phyloP scores from a whole-genome alignment of 1,284 basidiomycete species.

The Xerocomus minutiporus region DNA sequence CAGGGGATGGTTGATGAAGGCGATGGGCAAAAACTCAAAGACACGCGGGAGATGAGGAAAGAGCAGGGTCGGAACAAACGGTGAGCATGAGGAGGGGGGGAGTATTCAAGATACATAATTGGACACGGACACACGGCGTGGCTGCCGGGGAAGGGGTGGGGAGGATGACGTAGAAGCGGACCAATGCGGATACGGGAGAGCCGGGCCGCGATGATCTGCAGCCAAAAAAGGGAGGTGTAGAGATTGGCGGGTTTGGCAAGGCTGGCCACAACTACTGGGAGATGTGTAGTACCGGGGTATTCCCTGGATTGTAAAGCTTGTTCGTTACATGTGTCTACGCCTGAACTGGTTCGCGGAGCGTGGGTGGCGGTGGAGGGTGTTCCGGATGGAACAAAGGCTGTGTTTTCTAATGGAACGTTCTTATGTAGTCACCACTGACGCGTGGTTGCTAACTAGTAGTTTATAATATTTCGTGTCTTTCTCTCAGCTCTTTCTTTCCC shows the following conservation, averaged over 20 bases:
- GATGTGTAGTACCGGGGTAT: background rate
- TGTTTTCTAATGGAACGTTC: slow-evolving; percentile 33
- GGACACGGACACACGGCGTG: slow-evolving; percentile 17
- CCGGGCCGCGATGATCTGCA: slow-evolving; percentile 25
- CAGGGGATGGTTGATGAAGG: background rate
- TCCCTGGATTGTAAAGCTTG: background rate
- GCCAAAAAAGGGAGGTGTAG: slow-evolving; percentile 20
- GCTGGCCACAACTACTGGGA: background rate
- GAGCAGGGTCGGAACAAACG: background rate
- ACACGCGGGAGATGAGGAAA: background rate
- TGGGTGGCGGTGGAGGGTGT: slow-evolving; percentile 14
- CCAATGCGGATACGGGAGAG: background rate
- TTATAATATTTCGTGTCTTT: background rate
- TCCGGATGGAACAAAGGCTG: slow-evolving; percentile 27
- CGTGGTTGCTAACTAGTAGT: no score
- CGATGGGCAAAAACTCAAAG: background rate
- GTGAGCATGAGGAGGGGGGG: slow-evolving; percentile 1
- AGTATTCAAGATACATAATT: slow-evolving; percentile 20
- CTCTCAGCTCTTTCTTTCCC: background rate
- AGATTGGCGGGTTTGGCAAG: background rate
- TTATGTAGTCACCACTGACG: background rate
- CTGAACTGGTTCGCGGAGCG: slow-evolving; percentile 3
- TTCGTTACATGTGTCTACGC: background rate
- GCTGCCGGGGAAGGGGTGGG: slow-evolving; percentile 6
- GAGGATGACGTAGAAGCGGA: slow-evolving; percentile 12